Base-by-base conservation (phyloP, 805 yeast species). In the Debaryomyces maramus region DNA sequence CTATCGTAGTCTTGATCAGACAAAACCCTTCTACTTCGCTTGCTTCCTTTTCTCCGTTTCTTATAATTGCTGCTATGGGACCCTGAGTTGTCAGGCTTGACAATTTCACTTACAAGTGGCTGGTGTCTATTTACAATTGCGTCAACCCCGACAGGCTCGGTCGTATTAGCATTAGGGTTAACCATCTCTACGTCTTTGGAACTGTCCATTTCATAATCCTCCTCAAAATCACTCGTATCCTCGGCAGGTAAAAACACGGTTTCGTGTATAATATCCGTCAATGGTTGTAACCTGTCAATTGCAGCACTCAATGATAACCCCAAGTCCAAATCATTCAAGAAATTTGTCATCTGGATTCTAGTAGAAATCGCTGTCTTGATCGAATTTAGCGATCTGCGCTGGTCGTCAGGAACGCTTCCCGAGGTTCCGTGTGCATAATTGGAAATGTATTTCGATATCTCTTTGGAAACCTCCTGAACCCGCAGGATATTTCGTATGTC, bases 131-230 rank as follows among this genome's bases (percentile, higher is more conserved):
- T 72, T 2, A 63, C 69, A 6, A 80, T 77, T 4, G 65, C 65
- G 9, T 63, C 68, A 11, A 79, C 77, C 0, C 80, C 83, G n/a
- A 62, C 71, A 0, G 85, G 84, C 46, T 77, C 85, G 4, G 77
- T 67, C 4, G 22, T 14, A 21, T 46, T 45, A 32, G 46, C 56
- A 3, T 35, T 35, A 11, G 16, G 16, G 28, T 24, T 13, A 10
- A 2, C 11, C n/a, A n/a, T n/a, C 17, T 33, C 45, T 6, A 33
- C 24, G 14, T 30, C 39, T 29, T 18, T 14, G 6, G 11, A n/a
- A 3, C 32, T n/a, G 8, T 39, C 47, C 13, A 4, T 19, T 17
- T n/a, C 32, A 27, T 41, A 38, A 20, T 60, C 65, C 19, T 51
- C 60, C 13, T 53, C 61, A 29, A 38, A 44, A 11, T 60, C 65